A percentile compares a stretch with the other conserved stretches of the same genome.
phyloP scores from a whole-genome alignment of 2,329 filamentous ascomycete species.

The Monilinia vaccinii-corymbosi region DNA sequence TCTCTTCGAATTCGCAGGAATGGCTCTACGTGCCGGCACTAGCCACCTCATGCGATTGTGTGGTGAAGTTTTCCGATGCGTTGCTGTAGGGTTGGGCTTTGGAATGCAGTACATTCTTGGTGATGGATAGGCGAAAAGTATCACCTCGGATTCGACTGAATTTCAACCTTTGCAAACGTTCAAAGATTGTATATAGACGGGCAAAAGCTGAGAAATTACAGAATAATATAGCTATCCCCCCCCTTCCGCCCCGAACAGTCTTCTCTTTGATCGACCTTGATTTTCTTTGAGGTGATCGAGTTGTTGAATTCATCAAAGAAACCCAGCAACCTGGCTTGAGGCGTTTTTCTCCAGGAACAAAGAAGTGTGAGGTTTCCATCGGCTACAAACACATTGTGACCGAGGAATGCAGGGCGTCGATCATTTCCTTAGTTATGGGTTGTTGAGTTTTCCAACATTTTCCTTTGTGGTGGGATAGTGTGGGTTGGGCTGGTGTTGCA shows the following conservation, averaged over 20 bases:
- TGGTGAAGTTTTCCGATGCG: background rate
- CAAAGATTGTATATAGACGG: background rate
- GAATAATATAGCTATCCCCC: slow-evolving; percentile 5
- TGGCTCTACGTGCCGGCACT: slow-evolving; percentile 7
- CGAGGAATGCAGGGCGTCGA: slow-evolving; percentile 4
- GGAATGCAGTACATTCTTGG: slow-evolving; percentile 11
- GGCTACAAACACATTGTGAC: slow-evolving; percentile 8
- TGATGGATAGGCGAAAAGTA: background rate
- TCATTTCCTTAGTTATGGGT: background rate
- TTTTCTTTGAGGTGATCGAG: background rate
- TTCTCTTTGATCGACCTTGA: background rate
- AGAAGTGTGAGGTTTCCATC: background rate
- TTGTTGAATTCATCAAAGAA: background rate
- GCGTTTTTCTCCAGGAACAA: background rate
- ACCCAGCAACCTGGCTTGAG: background rate
- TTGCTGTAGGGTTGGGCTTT: background rate
- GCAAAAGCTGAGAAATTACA: background rate
- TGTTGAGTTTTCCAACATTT: background rate
- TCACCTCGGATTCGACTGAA: background rate
- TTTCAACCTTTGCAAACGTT: slow-evolving; percentile 5
- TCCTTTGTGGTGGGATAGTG: background rate
- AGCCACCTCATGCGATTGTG: slow-evolving; percentile 5
- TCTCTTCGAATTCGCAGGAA: slow-evolving; percentile 9
- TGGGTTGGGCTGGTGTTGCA: background rate
- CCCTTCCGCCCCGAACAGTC: background rate